A percentile compares a stretch with the other conserved stretches of the same genome.
These are phyloP conservation scores for Trametes punicea DNA, from an alignment of 768 basidiomycete genomes.

Conservation along the genomic window DNA sequence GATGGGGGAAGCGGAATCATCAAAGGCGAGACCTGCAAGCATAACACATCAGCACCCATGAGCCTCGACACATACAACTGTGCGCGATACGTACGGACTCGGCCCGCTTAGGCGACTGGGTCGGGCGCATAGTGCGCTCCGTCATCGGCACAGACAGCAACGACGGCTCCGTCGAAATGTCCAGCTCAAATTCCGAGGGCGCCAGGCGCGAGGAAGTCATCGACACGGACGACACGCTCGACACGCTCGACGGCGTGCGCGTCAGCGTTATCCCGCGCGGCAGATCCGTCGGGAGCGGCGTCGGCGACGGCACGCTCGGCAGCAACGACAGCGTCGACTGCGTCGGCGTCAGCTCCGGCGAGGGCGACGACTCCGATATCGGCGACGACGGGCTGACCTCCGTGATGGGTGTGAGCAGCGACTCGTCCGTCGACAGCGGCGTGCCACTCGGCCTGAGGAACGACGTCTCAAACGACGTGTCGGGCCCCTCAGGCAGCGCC, in stretches of 20 bases:
- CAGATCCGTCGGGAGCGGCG: slow-evolving; percentile 19
- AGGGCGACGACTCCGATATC: slow-evolving; percentile 26
- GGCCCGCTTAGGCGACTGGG: slow-evolving; percentile 19
- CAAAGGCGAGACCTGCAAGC: slow-evolving; percentile 30
- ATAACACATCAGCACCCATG: background rate
- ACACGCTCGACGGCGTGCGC: slow-evolving; percentile 30
- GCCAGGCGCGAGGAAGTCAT: slow-evolving; percentile 32
- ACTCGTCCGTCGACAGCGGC: slow-evolving; percentile 21
- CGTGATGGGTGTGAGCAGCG: slow-evolving; percentile 34
- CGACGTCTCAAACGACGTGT: slow-evolving; percentile 72
- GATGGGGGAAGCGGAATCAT: slow-evolving; percentile 32
- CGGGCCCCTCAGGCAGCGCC: slow-evolving; percentile 54
- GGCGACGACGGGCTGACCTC: slow-evolving; percentile 29
- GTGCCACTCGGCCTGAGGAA: slow-evolving; percentile 59
- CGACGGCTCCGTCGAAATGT: slow-evolving; percentile 55
- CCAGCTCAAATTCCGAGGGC: slow-evolving; percentile 23
- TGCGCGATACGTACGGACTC: slow-evolving; percentile 31
- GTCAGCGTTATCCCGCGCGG: slow-evolving; percentile 17
- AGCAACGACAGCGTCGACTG: slow-evolving; percentile 31
- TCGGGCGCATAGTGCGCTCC: slow-evolving; percentile 16
- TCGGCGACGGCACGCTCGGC: slow-evolving; percentile 32
- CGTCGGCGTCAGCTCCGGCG: slow-evolving; percentile 30
- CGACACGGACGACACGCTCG: slow-evolving; percentile 31
- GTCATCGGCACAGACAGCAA: slow-evolving; percentile 46
- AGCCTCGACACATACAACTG: background rate